Conservation (phyloP, 225 moss, liverwort and hornwort genomes). For the Polytrichum formosum region DNA sequence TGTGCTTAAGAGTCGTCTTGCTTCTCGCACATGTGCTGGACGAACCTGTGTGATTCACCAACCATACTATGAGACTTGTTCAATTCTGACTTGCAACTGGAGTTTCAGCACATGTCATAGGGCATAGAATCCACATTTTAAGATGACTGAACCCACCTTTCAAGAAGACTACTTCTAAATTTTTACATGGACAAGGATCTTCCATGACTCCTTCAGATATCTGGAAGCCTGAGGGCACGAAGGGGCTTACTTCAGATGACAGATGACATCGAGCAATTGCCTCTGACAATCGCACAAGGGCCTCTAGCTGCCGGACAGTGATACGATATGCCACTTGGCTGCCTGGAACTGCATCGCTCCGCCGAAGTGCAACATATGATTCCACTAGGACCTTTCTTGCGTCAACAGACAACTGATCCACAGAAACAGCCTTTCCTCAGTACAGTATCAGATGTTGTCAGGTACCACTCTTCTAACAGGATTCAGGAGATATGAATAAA, state of each 20-base stretch:
- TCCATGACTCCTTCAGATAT: too few species aligned
- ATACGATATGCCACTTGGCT: conserved; percentile 98
- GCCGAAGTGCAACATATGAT: conserved; percentile 84
- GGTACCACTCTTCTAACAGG: too few species aligned
- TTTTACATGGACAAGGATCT: too few species aligned
- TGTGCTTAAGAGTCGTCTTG: conserved; percentile 90
- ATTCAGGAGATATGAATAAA: too few species aligned
- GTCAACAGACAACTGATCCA: conserved; percentile 72
- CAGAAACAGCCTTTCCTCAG: not conserved
- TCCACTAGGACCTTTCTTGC: conserved; percentile 82
- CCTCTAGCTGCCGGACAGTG: conserved; percentile 96
- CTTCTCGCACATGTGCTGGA: conserved; percentile 92
- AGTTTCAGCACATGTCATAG: too few species aligned
- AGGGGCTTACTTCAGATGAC: conserved; percentile 65
- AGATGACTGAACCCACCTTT: too few species aligned
- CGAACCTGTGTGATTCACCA: conserved; percentile 51
- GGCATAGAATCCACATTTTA: too few species aligned
- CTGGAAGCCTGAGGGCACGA: too few species aligned
- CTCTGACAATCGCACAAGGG: conserved; percentile 88
- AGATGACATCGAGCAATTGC: conserved; percentile 82
- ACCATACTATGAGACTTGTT: conserved; percentile 1
- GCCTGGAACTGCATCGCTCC: conserved; percentile 88
- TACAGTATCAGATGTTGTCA: too few species aligned
- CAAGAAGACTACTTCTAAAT: too few species aligned
- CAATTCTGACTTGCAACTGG: too few species aligned